Evolutionary conservation across 176 grass and related monocot genomes (phyloP), one percentile per base, ranked within the genome.

Genomic region (Eleusine indica): DNA sequence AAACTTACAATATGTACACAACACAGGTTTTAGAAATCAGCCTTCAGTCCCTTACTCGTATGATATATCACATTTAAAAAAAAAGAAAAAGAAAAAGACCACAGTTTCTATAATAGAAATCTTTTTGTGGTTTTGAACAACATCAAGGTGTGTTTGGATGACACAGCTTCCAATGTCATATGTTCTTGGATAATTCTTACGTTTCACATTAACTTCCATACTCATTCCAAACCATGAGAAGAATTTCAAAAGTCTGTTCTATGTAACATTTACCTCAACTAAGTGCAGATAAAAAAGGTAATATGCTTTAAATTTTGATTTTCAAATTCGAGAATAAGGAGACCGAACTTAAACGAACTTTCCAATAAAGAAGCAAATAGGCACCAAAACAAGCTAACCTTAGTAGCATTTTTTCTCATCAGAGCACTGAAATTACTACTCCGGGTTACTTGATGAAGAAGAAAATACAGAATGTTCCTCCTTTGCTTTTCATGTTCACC

Each of bases 401-500:
- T 98, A 87, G 85, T 88, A 81, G 96, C 91, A 81, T 87, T 95
- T 86, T 98, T 94, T 63, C 89, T 87, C 82, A 92, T 98, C 61
- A 98, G 73, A 60, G 56, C 37, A 88, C 93, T 98, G 82, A 98
- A 98, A 77, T 98, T 98, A 85, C 89, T 93, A 87, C 96, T 98
- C 46, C 89, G 86, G 74, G 93, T 88, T 71, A 93, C 96, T 89
- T 98, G 96, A 91, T 98, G 87, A 75, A 98, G 93, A 90, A 98
- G 96, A 87, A 98, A 98, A 95, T 98, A 98, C 44, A 98, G 73
- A 80, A 98, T 91, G 49, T 98, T 94, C 77, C 96, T 95, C 77
- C 93, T 92, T 87, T 98, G 93, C 79, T 95, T 98, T 86, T 98
- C 96, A 86, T 95, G 91, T 71, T 98, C 96, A 22, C 96, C 93